Percentiles rank a stretch among this genome's conserved stretches.
These are phyloP conservation scores for Podaxis rugospora DNA, from an alignment of 768 basidiomycete species.

Conservation along the genomic window DNA sequence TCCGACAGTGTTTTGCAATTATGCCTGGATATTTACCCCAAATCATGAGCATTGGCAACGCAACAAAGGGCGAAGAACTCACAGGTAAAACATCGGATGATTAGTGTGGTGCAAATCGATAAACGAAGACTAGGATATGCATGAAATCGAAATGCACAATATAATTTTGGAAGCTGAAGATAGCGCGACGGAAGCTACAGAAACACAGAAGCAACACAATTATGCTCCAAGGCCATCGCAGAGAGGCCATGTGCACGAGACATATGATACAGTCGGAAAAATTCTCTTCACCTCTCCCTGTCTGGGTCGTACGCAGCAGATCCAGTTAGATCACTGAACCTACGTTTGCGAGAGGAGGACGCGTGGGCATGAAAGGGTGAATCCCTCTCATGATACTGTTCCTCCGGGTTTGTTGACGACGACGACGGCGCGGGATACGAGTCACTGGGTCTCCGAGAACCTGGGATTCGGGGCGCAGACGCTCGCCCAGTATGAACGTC, in stretches of 20 bases:
- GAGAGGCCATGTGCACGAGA: conserved; percentile 12
- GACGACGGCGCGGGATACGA: conserved; percentile 15
- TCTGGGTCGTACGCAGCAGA: background rate
- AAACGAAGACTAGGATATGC: conserved; percentile 8
- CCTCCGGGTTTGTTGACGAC: conserved; percentile 14
- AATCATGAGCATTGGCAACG: background rate
- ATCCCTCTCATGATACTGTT: conserved; percentile 22
- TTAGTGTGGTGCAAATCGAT: conserved; percentile 12
- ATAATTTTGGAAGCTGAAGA: conserved; percentile 10
- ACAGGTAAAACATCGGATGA: conserved; percentile 20
- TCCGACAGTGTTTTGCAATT: conserved; percentile 6
- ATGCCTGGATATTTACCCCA: background rate
- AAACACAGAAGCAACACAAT: conserved; percentile 6
- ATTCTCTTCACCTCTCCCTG: conserved; percentile 2
- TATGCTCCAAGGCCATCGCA: background rate
- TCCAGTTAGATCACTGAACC: conserved; percentile 18
- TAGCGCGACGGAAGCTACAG: conserved; percentile 6
- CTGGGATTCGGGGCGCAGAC: conserved; percentile 59
- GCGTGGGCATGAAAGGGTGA: conserved; percentile 25
- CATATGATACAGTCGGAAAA: conserved; percentile 17
- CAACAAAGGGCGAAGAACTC: background rate
- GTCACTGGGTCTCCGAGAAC: conserved; percentile 37
- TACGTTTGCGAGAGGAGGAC: conserved; percentile 24
- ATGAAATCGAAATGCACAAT: conserved; percentile 9
- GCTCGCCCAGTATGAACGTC: conserved; percentile 73